phyloP scores from a whole-genome alignment of 495 filamentous ascomycete genomes.

The Podospora comata region DNA sequence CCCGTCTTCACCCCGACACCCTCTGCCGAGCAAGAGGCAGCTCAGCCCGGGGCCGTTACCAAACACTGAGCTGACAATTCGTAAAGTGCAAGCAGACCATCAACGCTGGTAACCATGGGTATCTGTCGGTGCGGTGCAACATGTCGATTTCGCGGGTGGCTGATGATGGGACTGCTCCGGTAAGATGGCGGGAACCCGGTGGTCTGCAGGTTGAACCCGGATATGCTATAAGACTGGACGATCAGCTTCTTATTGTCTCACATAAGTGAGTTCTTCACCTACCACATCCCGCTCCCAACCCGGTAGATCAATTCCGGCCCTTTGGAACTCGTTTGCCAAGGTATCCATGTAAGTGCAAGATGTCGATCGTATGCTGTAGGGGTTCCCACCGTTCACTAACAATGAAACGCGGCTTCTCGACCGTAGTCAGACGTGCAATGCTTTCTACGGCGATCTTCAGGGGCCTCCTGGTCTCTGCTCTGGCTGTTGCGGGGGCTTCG shows the following conservation, averaged over 20 bases:
- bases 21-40: not conserved
- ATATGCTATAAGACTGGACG: not conserved
- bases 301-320: not conserved
- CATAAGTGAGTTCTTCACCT: not conserved
- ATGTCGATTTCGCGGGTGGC: not conserved
- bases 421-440: constrained; percentile 16
- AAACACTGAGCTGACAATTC: not conserved
- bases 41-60: not conserved
- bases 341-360: not conserved
- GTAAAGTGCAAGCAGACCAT: not conserved
- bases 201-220: not conserved
- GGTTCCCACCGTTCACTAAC: not conserved
- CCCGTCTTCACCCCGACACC: not conserved
- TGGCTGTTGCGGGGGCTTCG: constrained; percentile 14
- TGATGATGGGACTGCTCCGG: not conserved
- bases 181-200: not conserved
- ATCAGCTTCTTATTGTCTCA: not conserved
- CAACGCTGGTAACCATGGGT: not conserved
- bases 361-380: not conserved
- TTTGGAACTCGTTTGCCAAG: not conserved
- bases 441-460: constrained; percentile 13
- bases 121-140: not conserved
- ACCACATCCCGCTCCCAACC: not conserved
- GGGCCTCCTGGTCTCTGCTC: constrained; percentile 18
- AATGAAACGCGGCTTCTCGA: not conserved